These are phyloP conservation scores for Exophiala sp. DNA, from an alignment of 2,329 filamentous ascomycete genomes.

Conservation along the genomic window DNA sequence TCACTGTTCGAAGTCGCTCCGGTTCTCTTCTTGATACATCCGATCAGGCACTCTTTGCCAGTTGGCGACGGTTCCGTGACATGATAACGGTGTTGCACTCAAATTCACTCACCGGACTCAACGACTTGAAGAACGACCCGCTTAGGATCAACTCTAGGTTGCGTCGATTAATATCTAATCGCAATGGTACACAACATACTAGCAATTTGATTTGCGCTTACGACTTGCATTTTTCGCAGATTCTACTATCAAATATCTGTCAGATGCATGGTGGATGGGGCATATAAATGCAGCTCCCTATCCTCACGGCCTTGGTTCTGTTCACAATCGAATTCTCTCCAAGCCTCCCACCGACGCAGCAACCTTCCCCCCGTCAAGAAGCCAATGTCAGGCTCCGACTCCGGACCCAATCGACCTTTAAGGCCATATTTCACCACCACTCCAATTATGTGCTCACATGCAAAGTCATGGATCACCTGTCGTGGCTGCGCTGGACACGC, in stretches of 20 bases:
- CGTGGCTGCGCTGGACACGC: constrained; percentile 16
- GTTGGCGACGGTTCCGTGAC: neutral
- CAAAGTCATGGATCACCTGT: constrained; percentile 12
- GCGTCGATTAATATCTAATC: neutral
- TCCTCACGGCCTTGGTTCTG: neutral
- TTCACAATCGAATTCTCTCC: neutral
- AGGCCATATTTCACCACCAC: neutral
- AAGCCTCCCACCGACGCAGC: neutral
- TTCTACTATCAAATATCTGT: constrained; percentile 2
- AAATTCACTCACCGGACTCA: neutral
- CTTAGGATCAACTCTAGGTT: neutral
- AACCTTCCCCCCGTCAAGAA: neutral
- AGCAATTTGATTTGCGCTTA: constrained; percentile 5
- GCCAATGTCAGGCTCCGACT: neutral
- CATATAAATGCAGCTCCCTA: constrained; percentile 13
- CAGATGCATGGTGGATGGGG: constrained; percentile 11
- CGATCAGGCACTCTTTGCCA: neutral
- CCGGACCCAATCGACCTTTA: neutral
- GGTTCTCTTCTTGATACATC: neutral
- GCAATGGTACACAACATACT: constrained; percentile 6
- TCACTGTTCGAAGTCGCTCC: neutral
- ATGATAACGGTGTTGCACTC: constrained; percentile 9
- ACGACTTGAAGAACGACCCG: neutral
- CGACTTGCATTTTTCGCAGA: neutral
- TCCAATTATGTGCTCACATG: constrained; percentile 20